Evolutionary conservation across 176 grass and related monocot genomes (phyloP), one percentile per base, ranked within the genome.

Genomic region (Oryza glumipatula): DNA sequence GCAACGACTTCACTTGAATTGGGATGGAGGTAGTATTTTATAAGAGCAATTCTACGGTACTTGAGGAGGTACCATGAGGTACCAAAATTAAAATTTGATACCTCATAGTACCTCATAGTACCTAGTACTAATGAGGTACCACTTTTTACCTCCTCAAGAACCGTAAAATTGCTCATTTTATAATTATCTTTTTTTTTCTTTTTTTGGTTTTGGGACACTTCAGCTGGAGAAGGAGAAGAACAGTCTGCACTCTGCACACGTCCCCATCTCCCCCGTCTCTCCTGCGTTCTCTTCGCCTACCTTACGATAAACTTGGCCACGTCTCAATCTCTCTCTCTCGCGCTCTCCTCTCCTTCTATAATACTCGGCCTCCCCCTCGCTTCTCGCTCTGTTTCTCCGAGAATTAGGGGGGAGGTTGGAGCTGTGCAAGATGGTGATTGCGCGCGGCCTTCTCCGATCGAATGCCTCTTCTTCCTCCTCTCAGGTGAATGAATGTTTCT

Each of bases 371-470:
- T 74, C 58, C 60, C 46, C 41, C 77, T 58, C 4, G 41, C 26
- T 70, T 70, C 33, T 85, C n/a, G 48, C 76, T 63, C 46, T 39
- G 14, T 77, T 22, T 58, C 78, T 67, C 74, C 24, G n/a, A 48
- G 26, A 70, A 30, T 12, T 61, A 21, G 44, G 45, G 0, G 43
- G 7, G 36, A 4, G 3, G 13, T 9, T 45, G 44, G 44, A 45
- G 10, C 47, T 11, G 54, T 58, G n/a, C 17, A 23, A 58, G 67
- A 92, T 92, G 67, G 89, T 92, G 90, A 85, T 89, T 44, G 83
- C 83, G 67, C 80, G 73, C 28, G 52, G 86, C 81, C 51, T 92
- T 52, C 86, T 89, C 49, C 83, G 90, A 92, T 92, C 86, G 58
- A 89, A 86, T 68, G 74, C 58, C n/a, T 63, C 58, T 8, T 23